Evolutionary conservation across 805 yeast species (phyloP).

Genomic region (Saccharomycopsis schoenii): DNA sequence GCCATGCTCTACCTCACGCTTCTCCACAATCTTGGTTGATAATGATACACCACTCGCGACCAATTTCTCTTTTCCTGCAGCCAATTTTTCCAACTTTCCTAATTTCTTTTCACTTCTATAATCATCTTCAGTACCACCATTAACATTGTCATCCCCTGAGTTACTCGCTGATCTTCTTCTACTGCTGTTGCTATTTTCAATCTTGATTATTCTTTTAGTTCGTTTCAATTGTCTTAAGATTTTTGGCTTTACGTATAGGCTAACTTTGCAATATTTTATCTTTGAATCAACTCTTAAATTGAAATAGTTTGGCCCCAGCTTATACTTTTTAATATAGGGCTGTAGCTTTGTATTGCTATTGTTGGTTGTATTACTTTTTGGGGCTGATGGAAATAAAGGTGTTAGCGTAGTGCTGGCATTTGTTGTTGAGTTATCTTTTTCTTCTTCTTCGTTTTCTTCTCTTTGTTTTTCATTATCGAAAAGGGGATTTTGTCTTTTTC

Average conservation of each 20-base stretch:
- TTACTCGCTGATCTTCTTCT: neutral
- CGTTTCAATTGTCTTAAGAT: neutral
- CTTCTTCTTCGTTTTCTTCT: neutral
- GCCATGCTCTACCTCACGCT: neutral
- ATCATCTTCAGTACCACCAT: neutral
- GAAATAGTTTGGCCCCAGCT: neutral
- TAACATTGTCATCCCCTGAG: neutral
- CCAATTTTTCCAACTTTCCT: neutral
- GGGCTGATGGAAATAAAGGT: neutral
- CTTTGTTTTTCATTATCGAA: neutral
- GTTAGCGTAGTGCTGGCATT: neutral
- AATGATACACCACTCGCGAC: neutral
- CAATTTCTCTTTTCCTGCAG: neutral
- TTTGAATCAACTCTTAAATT: neutral
- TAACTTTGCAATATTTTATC: neutral
- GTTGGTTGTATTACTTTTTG: neutral
- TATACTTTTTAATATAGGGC: neutral
- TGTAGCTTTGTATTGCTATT: neutral
- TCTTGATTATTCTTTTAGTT: neutral
- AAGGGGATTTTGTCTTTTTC: neutral
- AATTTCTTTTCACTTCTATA: neutral
- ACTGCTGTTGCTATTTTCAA: neutral
- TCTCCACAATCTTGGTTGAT: neutral
- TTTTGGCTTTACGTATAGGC: neutral
- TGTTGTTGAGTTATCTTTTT: neutral